phyloP scores from a whole-genome alignment of 2,329 filamentous ascomycete species.

The Colletotrichum eremochloae region DNA sequence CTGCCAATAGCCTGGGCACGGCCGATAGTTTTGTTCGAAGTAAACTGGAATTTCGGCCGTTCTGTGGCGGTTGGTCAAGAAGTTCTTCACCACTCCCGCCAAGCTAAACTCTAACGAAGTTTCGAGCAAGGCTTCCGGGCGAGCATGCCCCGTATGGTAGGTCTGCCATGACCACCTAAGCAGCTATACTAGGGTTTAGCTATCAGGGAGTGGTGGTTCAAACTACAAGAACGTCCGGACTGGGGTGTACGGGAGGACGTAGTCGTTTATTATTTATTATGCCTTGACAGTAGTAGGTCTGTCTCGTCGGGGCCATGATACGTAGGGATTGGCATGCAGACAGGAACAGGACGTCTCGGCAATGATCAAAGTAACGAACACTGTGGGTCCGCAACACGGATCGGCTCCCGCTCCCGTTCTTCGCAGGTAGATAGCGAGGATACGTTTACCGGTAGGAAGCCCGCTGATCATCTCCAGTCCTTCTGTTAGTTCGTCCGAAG shows the following conservation, averaged over 20 bases:
- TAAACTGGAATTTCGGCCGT: not conserved
- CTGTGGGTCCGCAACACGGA: constrained; percentile 1
- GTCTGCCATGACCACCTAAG: not conserved
- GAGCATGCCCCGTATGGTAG: not conserved
- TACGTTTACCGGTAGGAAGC: not conserved
- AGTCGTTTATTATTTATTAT: not conserved
- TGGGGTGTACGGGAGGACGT: not conserved
- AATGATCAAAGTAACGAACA: constrained; percentile 2
- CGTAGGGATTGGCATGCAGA: constrained; percentile 1
- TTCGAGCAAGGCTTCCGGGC: not conserved
- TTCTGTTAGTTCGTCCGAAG: constrained; percentile 12
- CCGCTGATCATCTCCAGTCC: not conserved
- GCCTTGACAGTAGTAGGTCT: not conserved
- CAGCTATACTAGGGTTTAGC: not conserved
- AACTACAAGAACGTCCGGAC: not conserved
- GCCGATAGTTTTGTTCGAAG: not conserved
- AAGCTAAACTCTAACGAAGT: not conserved
- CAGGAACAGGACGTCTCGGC: constrained; percentile 11
- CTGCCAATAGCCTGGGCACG: not conserved
- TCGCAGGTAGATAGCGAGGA: not conserved
- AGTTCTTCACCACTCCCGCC: not conserved
- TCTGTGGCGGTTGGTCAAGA: not conserved
- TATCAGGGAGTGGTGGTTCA: not conserved
- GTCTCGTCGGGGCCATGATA: constrained; percentile 2
- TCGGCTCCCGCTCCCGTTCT: constrained; percentile 3